These are phyloP conservation scores for Allium sativum DNA, from an alignment of 106 monocot genomes.

Conservation along the genomic window DNA sequence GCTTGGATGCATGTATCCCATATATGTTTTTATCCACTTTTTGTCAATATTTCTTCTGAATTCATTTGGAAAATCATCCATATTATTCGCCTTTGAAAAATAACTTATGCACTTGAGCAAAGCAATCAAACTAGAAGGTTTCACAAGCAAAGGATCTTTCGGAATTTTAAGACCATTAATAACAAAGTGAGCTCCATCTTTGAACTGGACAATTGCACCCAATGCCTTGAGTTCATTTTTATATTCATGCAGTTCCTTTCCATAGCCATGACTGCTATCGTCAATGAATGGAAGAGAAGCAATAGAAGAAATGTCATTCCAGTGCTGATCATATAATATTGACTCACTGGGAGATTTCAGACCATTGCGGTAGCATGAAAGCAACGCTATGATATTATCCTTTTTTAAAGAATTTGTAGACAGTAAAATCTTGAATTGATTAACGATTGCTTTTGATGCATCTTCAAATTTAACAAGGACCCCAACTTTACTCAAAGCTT, in stretches of 20 bases:
- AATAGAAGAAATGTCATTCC: slow-evolving; percentile 21
- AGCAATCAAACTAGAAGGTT: slow-evolving; percentile 13
- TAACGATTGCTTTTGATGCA: slow-evolving; percentile 21
- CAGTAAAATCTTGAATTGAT: slow-evolving; percentile 16
- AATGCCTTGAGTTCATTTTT: slow-evolving; percentile 36
- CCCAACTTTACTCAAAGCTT: slow-evolving; percentile 27
- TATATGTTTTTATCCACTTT: slow-evolving; percentile 35
- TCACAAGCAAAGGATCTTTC: slow-evolving; percentile 11
- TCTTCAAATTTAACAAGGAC: slow-evolving; percentile 18
- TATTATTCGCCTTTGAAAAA: slow-evolving; percentile 1
- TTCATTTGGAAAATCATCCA: slow-evolving; percentile 4
- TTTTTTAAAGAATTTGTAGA: slow-evolving; percentile 8
- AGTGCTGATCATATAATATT: slow-evolving; percentile 25
- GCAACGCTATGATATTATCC: slow-evolving; percentile 20
- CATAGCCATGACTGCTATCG: slow-evolving; percentile 10
- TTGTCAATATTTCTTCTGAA: slow-evolving; percentile 14
- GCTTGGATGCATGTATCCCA: slow-evolving; percentile 6
- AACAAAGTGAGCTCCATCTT: slow-evolving; percentile 31
- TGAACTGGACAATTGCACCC: slow-evolving; percentile 13
- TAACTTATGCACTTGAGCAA: slow-evolving; percentile 29
- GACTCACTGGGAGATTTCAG: slow-evolving; percentile 16
- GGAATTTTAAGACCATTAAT: slow-evolving; percentile 25
- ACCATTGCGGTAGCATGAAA: slow-evolving; percentile 17
- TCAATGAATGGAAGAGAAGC: slow-evolving; percentile 33
- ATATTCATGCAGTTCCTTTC: slow-evolving; percentile 24